Evolutionary conservation across 768 basidiomycete genomes (phyloP).

Genomic region (Leccinum pellstonianum): DNA sequence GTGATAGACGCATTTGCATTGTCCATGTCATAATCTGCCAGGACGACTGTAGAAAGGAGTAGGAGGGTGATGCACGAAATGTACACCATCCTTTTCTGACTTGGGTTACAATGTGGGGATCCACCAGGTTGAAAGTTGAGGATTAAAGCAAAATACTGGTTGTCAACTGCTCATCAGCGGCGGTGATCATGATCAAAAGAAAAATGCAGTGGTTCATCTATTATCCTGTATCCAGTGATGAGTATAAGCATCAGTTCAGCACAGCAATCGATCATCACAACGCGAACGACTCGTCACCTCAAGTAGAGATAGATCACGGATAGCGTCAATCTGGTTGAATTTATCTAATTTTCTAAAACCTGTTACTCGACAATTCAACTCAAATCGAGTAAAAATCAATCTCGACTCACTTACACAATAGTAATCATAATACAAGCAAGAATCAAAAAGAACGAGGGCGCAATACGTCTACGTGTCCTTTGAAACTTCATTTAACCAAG

Average conservation of each 20-base stretch:
- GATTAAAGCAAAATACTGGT: background rate
- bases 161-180: too few species aligned
- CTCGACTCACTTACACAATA: background rate
- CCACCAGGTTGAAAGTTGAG: background rate
- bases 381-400: background rate
- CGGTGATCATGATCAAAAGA: background rate
- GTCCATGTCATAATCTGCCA: too few species aligned
- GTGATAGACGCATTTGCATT: too few species aligned
- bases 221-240: background rate
- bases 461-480: background rate
- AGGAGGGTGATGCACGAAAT: constrained; percentile 5
- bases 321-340: too few species aligned
- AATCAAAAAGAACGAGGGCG: background rate
- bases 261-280: background rate
- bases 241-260: background rate
- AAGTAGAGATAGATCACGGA: background rate
- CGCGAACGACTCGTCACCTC: too few species aligned
- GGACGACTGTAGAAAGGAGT: constrained; percentile 2
- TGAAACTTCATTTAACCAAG: background rate
- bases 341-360: background rate
- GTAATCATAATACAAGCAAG: background rate
- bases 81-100: background rate
- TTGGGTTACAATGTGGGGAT: background rate
- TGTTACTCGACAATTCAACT: background rate
- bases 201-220: background rate